A percentile compares a stretch with the other conserved stretches of the same genome.
Evolutionary conservation across 164 flowering plant species (phyloP).

Genomic region (Sextonia rubra): DNA sequence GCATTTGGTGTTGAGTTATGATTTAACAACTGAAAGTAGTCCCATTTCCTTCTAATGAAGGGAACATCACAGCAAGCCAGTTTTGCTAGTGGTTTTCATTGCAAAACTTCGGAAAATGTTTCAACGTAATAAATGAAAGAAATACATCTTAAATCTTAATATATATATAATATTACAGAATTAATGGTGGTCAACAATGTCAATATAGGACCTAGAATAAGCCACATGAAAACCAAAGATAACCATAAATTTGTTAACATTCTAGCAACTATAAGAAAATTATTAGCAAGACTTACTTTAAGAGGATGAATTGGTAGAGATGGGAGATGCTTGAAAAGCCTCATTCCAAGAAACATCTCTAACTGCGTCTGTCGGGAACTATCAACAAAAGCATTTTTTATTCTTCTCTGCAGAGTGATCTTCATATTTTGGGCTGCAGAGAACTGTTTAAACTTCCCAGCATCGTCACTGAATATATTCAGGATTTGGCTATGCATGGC

Average conservation of each 20-base stretch:
- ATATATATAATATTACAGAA: too few species aligned
- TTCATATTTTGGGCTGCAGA: slow-evolving; percentile 92
- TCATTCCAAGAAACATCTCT: slow-evolving; percentile 95
- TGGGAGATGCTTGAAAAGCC: slow-evolving; percentile 97
- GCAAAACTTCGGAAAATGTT: too few species aligned
- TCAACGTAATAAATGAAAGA: too few species aligned
- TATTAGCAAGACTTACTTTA: slow-evolving; percentile 67
- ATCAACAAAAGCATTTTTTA: slow-evolving; percentile 83
- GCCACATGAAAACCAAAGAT: neutral
- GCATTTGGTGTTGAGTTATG: too few species aligned
- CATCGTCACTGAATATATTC: slow-evolving; percentile 85
- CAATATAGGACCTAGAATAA: too few species aligned
- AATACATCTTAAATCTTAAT: too few species aligned
- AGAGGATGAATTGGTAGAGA: slow-evolving; percentile 64
- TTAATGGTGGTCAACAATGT: too few species aligned
- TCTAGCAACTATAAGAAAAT: slow-evolving; percentile 18
- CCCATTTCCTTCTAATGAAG: too few species aligned
- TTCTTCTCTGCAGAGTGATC: slow-evolving; percentile 90
- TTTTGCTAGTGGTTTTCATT: too few species aligned
- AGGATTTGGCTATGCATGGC: slow-evolving; percentile 99
- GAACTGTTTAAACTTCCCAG: slow-evolving; percentile 85
- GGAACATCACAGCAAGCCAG: too few species aligned
- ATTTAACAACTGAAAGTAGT: too few species aligned
- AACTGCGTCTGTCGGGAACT: slow-evolving; percentile 96
- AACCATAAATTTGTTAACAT: too few species aligned